A percentile compares a stretch with the other conserved stretches of the same genome.
Conservation (phyloP, 2,329 filamentous ascomycete genomes). For the Teratosphaeria zuluensis region DNA sequence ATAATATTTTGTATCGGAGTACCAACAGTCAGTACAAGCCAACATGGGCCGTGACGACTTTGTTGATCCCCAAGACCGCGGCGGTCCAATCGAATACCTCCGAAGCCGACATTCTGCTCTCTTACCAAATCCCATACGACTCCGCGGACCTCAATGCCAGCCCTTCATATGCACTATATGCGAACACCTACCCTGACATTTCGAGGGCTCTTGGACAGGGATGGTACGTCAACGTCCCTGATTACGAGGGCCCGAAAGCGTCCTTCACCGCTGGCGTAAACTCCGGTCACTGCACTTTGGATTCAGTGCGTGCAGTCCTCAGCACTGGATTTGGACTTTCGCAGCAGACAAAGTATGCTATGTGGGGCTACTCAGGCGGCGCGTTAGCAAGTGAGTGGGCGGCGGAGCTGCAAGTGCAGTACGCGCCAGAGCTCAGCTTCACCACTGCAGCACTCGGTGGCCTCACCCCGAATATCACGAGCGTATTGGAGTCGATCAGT, state of each 20-base stretch:
- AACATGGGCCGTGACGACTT: constrained; percentile 21
- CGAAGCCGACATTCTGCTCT: constrained; percentile 13
- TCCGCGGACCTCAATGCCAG: constrained; percentile 30
- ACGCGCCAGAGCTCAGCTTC: constrained; percentile 45
- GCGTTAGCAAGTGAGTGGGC: constrained; percentile 44
- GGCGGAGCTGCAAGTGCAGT: constrained; percentile 41
- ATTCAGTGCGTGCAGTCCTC: constrained; percentile 35
- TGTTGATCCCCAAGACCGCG: constrained; percentile 13
- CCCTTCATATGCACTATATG: constrained; percentile 31
- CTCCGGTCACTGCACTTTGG: constrained; percentile 36
- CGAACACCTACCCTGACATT: constrained; percentile 16
- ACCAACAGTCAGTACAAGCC: constrained; percentile 17
- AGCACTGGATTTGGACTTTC: constrained; percentile 15
- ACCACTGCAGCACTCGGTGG: constrained; percentile 39
- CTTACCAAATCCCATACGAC: constrained; percentile 26
- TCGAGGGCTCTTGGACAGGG: constrained; percentile 31
- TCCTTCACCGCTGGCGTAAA: constrained; percentile 34
- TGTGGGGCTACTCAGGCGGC: constrained; percentile 50
- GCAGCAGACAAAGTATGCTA: constrained; percentile 16
- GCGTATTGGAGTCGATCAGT: constrained; percentile 28
- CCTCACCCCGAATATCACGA: constrained; percentile 4
- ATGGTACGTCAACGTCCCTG: constrained; percentile 41
- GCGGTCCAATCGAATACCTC: constrained; percentile 1
- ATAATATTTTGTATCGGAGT: constrained; percentile 21
- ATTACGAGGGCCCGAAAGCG: constrained; percentile 35